Conservation (phyloP, 495 filamentous ascomycete species). For the Penicillium antarcticum region DNA sequence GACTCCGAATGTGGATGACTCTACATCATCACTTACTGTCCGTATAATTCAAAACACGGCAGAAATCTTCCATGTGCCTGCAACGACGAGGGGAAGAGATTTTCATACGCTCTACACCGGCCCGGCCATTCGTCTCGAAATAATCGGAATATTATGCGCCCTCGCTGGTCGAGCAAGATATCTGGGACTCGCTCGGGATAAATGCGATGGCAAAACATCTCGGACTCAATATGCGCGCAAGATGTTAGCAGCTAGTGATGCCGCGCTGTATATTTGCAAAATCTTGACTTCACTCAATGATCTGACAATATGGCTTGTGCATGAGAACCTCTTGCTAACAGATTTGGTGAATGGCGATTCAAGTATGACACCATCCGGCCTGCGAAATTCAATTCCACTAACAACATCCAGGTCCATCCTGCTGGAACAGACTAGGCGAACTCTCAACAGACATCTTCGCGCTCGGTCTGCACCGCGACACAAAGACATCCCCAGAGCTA, state of each 20-base stretch:
- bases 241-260: constrained; percentile 28
- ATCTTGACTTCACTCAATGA: constrained; percentile 31
- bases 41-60: constrained; percentile 27
- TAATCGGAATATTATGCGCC: constrained; percentile 25
- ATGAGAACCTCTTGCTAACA: constrained; percentile 27
- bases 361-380: constrained; percentile 17
- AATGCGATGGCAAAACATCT: not conserved
- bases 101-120: constrained; percentile 28
- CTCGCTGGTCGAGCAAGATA: constrained; percentile 26
- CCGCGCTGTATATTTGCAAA: constrained; percentile 26
- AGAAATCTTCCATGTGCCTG: constrained; percentile 15
- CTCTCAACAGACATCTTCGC: constrained; percentile 41
- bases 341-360: constrained; percentile 22
- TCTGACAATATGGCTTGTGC: constrained; percentile 28
- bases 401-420: constrained; percentile 17
- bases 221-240: constrained; percentile 19
- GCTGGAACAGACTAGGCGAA: constrained; percentile 31
- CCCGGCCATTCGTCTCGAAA: constrained; percentile 23
- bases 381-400: not conserved
- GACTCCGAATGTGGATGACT: constrained; percentile 4
- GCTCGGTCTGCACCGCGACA: constrained; percentile 54
- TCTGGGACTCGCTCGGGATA: constrained; percentile 20
- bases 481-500: constrained; percentile 22
- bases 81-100: constrained; percentile 9
- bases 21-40: constrained; percentile 3